Percentiles rank a stretch among this genome's conserved stretches.
phyloP scores from a whole-genome alignment of 768 basidiomycete species.

The Lentinula boryana region DNA sequence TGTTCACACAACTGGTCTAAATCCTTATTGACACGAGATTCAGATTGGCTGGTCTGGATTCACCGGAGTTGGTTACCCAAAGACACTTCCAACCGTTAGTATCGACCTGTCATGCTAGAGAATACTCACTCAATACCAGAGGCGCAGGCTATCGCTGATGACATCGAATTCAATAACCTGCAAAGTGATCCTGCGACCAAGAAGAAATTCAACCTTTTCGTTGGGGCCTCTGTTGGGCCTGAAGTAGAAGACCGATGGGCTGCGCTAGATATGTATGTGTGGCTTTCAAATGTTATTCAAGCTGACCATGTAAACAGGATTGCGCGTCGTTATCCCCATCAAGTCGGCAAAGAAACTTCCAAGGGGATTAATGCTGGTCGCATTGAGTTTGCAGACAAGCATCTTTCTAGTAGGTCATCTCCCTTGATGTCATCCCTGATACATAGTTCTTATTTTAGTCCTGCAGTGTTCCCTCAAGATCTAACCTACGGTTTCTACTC shows the following conservation, averaged over 20 bases:
- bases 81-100: slow-evolving; percentile 36
- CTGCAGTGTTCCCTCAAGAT: slow-evolving; percentile 43
- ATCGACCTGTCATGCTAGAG: background rate
- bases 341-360: slow-evolving; percentile 41
- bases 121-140: background rate
- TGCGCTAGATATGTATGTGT: slow-evolving; percentile 34
- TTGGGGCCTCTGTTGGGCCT: slow-evolving; percentile 41
- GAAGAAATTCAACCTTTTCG: slow-evolving; percentile 42
- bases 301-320: slow-evolving; percentile 19
- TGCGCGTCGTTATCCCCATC: slow-evolving; percentile 40
- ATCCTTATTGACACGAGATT: background rate
- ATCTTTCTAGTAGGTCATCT: slow-evolving; percentile 34
- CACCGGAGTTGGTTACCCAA: slow-evolving; percentile 46
- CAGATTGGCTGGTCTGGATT: slow-evolving; percentile 49
- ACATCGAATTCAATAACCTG: slow-evolving; percentile 35
- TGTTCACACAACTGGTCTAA: background rate
- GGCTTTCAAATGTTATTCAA: background rate
- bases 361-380: slow-evolving; percentile 44
- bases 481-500: slow-evolving; percentile 42
- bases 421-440: background rate
- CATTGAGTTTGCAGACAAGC: slow-evolving; percentile 43
- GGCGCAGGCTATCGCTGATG: slow-evolving; percentile 37
- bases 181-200: slow-evolving; percentile 36
- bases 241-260: slow-evolving; percentile 47
- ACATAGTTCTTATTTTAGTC: background rate